Conservation (phyloP, 306 rosid species). For the Acacia confusa region DNA sequence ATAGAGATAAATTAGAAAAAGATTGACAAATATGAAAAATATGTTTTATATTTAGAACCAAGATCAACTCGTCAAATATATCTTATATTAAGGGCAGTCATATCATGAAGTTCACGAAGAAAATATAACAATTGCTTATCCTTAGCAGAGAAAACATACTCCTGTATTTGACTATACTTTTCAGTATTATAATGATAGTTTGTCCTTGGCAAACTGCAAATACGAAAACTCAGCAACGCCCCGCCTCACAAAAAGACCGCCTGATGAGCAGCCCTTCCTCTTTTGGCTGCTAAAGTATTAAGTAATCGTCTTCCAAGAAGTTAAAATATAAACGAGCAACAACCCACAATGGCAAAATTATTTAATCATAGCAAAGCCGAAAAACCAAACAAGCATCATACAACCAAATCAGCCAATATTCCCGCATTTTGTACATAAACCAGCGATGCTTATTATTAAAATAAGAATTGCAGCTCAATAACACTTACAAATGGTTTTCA, state of each 20-base stretch:
- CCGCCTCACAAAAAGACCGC: neutral
- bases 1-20: too few species aligned
- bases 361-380: slow-evolving; percentile 1
- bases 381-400: slow-evolving; percentile 1
- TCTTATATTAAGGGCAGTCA: neutral
- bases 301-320: neutral
- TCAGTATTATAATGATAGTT: neutral
- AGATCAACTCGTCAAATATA: too few species aligned
- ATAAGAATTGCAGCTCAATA: slow-evolving; percentile 15
- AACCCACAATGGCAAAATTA: slow-evolving; percentile 13
- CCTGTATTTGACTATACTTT: neutral
- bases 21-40: too few species aligned
- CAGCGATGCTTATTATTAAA: slow-evolving; percentile 3
- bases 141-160: neutral
- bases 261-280: slow-evolving; percentile 15
- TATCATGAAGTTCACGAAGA: slow-evolving; percentile 2
- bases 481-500: neutral
- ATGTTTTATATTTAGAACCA: too few species aligned
- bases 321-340: slow-evolving; percentile 11
- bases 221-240: neutral
- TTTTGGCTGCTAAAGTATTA: neutral
- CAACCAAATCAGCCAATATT: slow-evolving; percentile 22
- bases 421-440: neutral
- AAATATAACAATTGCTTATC: slow-evolving; percentile 11
- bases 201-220: neutral